Evolutionary conservation across 768 basidiomycete species (phyloP).

Genomic region (Brasilioporus rufonigricans): DNA sequence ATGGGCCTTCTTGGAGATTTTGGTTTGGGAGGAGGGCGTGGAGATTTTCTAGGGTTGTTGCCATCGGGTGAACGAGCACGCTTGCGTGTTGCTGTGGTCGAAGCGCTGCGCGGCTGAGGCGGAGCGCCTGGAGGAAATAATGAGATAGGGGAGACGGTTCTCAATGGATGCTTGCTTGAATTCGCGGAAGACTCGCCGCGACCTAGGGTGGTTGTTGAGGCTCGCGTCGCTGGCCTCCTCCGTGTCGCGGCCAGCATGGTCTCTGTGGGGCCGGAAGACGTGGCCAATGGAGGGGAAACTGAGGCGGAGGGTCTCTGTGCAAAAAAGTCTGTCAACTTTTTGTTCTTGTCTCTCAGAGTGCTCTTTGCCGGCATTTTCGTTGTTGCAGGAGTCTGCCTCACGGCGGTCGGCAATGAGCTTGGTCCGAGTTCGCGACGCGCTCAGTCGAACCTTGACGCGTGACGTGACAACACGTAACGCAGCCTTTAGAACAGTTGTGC

Average conservation of each 20-base stretch:
- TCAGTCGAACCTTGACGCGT: constrained; percentile 5
- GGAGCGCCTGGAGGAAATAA: constrained; percentile 14
- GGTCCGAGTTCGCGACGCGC: constrained; percentile 7
- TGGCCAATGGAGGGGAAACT: constrained; percentile 11
- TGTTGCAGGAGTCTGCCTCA: neutral
- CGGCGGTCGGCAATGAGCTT: neutral
- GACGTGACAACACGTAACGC: constrained; percentile 15
- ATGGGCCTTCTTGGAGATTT: constrained; percentile 22
- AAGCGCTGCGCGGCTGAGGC: constrained; percentile 7
- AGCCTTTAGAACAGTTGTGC: neutral
- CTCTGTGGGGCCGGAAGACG: neutral
- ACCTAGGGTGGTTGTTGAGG: constrained; percentile 1
- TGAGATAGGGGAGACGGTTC: neutral
- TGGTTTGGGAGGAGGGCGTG: constrained; percentile 8
- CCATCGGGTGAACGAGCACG: constrained; percentile 27
- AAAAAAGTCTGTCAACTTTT: constrained; percentile 48
- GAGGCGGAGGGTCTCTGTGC: constrained; percentile 28
- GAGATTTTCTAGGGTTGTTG: neutral
- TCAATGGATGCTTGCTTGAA: constrained; percentile 17
- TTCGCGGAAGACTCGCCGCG: neutral
- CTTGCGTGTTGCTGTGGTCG: constrained; percentile 21
- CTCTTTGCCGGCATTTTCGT: constrained; percentile 23
- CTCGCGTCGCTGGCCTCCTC: constrained; percentile 8
- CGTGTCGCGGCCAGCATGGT: constrained; percentile 8
- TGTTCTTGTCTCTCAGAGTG: constrained; percentile 15